phyloP scores from a whole-genome alignment of 139 green algal genomes.

The Volvox africanus region DNA sequence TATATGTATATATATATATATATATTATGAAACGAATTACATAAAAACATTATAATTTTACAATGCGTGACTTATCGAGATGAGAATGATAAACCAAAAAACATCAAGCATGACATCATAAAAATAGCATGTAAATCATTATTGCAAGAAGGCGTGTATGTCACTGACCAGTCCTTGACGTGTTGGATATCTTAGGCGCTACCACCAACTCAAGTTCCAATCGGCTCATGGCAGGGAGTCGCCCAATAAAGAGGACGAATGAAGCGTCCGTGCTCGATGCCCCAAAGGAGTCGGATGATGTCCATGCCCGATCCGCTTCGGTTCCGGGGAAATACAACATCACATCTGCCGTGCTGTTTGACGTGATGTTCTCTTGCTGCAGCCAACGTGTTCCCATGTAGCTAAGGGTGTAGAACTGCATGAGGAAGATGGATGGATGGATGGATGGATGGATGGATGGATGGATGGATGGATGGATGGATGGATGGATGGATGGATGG shows the following conservation, averaged over 20 bases:
- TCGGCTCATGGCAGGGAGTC: slow-evolving; percentile 25
- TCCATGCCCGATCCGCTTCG: not conserved
- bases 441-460: too few species aligned
- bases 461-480: too few species aligned
- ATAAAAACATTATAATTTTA: too few species aligned
- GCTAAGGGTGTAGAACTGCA: slow-evolving; percentile 1
- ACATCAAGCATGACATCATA: not conserved
- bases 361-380: not conserved
- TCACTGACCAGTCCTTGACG: not conserved
- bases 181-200: too few species aligned
- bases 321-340: not conserved
- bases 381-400: not conserved
- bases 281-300: not conserved
- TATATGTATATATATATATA: too few species aligned
- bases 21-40: too few species aligned
- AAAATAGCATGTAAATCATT: not conserved
- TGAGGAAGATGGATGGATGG: too few species aligned
- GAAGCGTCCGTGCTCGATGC: not conserved
- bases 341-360: not conserved
- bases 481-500: too few species aligned
- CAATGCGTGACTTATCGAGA: too few species aligned
- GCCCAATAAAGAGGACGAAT: not conserved
- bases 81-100: too few species aligned
- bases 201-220: not conserved
- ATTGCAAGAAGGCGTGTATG: too few species aligned